Conservation (phyloP, 805 yeast species). For the Ogataea siamensis region DNA sequence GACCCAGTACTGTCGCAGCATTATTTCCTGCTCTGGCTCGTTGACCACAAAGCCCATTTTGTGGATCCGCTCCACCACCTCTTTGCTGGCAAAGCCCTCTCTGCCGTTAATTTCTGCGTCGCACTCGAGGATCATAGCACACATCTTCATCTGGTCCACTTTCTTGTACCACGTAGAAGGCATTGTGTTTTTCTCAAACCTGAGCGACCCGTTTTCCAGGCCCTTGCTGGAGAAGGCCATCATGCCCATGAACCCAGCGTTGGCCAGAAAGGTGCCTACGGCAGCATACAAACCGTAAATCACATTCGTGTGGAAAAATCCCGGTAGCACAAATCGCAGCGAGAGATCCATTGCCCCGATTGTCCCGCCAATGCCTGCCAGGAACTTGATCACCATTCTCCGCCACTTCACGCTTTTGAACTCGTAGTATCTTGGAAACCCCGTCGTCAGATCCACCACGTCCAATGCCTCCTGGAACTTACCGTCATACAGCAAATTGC, state of each 20-base stretch:
- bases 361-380: constrained; percentile 42
- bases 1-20: constrained; percentile 83
- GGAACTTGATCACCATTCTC: constrained; percentile 38
- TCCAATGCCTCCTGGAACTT: constrained; percentile 55
- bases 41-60: constrained; percentile 39
- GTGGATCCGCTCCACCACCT: constrained; percentile 32
- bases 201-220: constrained; percentile 48
- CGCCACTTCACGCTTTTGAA: constrained; percentile 29
- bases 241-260: constrained; percentile 44
- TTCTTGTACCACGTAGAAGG: constrained; percentile 62
- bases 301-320: constrained; percentile 36
- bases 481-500: constrained; percentile 56
- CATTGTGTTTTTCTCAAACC: constrained; percentile 65
- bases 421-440: constrained; percentile 48
- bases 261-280: constrained; percentile 47
- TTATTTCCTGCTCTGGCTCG: constrained; percentile 62
- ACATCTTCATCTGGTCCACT: constrained; percentile 67
- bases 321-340: constrained; percentile 36
- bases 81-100: constrained; percentile 38
- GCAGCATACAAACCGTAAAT: constrained; percentile 43
- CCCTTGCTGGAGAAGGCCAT: constrained; percentile 47
- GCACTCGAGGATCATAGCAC: constrained; percentile 61
- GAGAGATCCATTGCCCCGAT: constrained; percentile 47
- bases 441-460: constrained; percentile 60
- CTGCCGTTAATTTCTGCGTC: constrained; percentile 53